Base-by-base conservation (phyloP, 176 grass and related monocot species). In the Zoysia japonica region DNA sequence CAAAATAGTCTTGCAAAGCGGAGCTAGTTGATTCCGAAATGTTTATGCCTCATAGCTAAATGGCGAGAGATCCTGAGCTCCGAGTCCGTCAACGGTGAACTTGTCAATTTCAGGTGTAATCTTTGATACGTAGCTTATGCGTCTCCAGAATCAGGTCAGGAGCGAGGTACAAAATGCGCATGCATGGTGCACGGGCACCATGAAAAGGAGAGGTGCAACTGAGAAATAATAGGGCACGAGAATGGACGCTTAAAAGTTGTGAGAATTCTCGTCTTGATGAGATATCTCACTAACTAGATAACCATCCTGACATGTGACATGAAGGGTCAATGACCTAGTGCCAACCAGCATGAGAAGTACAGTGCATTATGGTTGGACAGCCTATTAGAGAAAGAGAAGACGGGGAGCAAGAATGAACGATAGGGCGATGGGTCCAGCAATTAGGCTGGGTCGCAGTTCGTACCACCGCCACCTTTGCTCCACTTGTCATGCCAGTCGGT, bases 201-300 rank as follows among this genome's bases (percentile, higher is more conserved):
- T 28, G 39, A 71, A 28, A 1, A 65, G 41, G 63, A 40, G 69
- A 71, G 65, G 47, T 84, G 47, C 80, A 64, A 50, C 38, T 7
- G 86, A 75, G 57, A 71, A 85, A 71, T 57, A 76, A 76, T 60
- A 76, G 17, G 28, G 66, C n/a, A 1, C 65, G 77, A 88, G 87
- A 88, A 88, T 80, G 44, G 49, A 50, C 87, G 85, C 87, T 89
- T 85, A 89, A 89, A 89, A 89, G 67, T 89, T 89, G 87, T 89
- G 87, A 80, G 73, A 89, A 89, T 77, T 76, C 87, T 80, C 87
- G 82, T 85, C 82, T 89, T 77, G 36, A 89, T 71, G 81, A 81
- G 57, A 85, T 76, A 70, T 50, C 64, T 17, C 65, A 68, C 82
- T 88, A 88, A n/a, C 87, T 89, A 89, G 56, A 81, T 80, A 85